Base-by-base conservation (phyloP, 2,329 filamentous ascomycete species). In the Colletotrichum sp. region DNA sequence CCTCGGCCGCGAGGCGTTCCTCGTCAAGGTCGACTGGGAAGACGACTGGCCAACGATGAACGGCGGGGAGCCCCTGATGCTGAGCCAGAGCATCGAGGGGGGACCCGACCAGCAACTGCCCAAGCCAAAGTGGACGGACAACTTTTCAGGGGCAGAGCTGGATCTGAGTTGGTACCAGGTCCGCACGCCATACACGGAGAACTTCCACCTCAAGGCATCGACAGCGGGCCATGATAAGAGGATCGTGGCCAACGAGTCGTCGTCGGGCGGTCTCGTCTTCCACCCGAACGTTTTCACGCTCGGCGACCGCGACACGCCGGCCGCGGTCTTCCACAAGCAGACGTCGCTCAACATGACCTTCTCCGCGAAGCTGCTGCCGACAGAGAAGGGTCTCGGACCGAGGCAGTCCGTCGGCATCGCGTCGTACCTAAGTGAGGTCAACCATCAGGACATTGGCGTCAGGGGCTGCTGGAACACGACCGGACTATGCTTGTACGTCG, bases 291-390 rank as follows among this genome's bases (percentile, higher is more conserved):
- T 81, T 15, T 82, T 79, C 52, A 79, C 79, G 0, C 75, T 82
- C 15, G 79, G 79, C 21, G 81, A 83, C 44, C 76, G 81, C 15
- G 82, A 83, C n/a, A 82, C 79, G 2, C 80, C 82, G 0, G 79
- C 80, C 8, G 81, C 81, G 7, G 36, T 82, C 6, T 72, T 83
- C 9, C 79, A 79, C 7, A 83, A 83, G 71, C 81, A 83, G 68
- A 81, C 77, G 30, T 82, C 79, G 9, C 36, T 82, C 39, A 83
- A 83, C 67, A 82, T 83, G 80, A 82, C 81, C 2, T 83, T 81
- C 30, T 76, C 80, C 2, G 80, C 80, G 13, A 80, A 72, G 9
- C 34, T 80, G 24, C 39, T 78, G 9, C 59, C 74, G 1, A 79
- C 76, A 2, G 55, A 75, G 1, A 76, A 73, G 16, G 72, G 70